These are phyloP conservation scores for Camellia oleifera DNA, from an alignment of 179 eudicot genomes.

Conservation along the genomic window DNA sequence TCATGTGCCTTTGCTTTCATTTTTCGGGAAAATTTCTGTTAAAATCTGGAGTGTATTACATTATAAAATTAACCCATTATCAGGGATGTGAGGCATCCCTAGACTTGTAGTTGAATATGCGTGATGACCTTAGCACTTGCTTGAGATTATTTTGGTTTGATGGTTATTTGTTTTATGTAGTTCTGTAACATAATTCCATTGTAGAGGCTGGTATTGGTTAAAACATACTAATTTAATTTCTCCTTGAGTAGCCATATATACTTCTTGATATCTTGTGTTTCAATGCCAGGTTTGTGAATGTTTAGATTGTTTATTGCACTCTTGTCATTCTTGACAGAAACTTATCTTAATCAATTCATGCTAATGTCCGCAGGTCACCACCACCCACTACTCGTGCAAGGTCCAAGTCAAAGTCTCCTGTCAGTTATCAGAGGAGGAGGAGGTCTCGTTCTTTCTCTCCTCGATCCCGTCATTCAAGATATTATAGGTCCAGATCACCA, in stretches of 20 bases:
- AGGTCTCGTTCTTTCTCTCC: slow-evolving; percentile 86
- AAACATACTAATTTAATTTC: neutral
- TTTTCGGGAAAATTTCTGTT: too few species aligned
- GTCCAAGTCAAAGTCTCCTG: slow-evolving; percentile 65
- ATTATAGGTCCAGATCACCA: slow-evolving; percentile 71
- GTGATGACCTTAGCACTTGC: neutral
- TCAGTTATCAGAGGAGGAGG: slow-evolving; percentile 45
- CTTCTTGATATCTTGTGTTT: neutral
- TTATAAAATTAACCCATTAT: too few species aligned
- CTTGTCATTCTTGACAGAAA: slow-evolving; percentile 3
- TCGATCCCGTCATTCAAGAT: slow-evolving; percentile 43
- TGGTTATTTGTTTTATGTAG: neutral
- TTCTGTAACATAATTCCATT: neutral
- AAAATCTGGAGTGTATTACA: too few species aligned
- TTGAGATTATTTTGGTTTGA: neutral
- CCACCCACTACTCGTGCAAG: slow-evolving; percentile 52
- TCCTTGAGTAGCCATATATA: neutral
- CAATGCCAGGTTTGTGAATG: neutral
- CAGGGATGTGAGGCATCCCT: neutral
- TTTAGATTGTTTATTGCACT: neutral
- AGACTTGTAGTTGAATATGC: neutral
- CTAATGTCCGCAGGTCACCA: slow-evolving; percentile 58
- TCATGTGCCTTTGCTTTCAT: too few species aligned
- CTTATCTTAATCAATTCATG: neutral
- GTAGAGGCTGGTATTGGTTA: neutral